Percentiles rank a stretch among this genome's conserved stretches.
Conservation (phyloP, 2,329 filamentous ascomycete genomes). For the Coniochaeta pulveracea region DNA sequence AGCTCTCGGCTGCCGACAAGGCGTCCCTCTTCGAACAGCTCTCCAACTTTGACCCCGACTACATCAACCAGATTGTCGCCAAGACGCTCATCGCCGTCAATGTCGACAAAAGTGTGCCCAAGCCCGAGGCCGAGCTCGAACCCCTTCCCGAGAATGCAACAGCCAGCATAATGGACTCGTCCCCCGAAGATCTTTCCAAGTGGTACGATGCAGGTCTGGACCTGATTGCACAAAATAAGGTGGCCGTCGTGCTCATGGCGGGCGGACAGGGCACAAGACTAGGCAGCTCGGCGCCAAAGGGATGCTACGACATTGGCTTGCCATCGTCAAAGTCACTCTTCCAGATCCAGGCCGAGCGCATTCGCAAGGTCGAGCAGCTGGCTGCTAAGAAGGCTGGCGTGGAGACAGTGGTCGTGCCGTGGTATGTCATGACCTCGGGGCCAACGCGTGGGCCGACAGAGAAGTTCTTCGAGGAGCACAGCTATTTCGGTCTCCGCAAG, state of each 20-base stretch:
- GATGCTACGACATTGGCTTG: constrained; percentile 92
- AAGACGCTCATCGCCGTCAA: no score
- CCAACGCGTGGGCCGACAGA: constrained; percentile 89
- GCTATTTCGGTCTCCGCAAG: constrained; percentile 79
- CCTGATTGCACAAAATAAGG: constrained; percentile 64
- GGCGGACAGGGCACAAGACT: constrained; percentile 92
- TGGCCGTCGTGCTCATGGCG: constrained; percentile 89
- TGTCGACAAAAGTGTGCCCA: constrained; percentile 68
- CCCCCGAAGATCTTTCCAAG: constrained; percentile 61
- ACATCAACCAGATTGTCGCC: constrained; percentile 81
- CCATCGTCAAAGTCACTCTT: constrained; percentile 91
- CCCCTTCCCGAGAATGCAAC: constrained; percentile 78
- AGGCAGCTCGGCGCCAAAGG: constrained; percentile 91
- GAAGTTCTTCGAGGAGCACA: constrained; percentile 80
- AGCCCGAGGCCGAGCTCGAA: constrained; percentile 51
- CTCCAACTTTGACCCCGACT: constrained; percentile 65
- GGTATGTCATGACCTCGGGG: constrained; percentile 99
- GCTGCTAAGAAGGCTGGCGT: constrained; percentile 56
- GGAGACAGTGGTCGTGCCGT: constrained; percentile 56
- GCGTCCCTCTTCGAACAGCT: constrained; percentile 73
- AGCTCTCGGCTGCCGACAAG: constrained; percentile 63
- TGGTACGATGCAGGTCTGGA: constrained; percentile 82
- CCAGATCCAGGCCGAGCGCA: constrained; percentile 94
- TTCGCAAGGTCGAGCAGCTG: constrained; percentile 72
- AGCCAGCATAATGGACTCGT: constrained; percentile 86